A percentile compares a stretch with the other conserved stretches of the same genome.
phyloP scores from a whole-genome alignment of 768 basidiomycete species.

The Lentinula sp. region DNA sequence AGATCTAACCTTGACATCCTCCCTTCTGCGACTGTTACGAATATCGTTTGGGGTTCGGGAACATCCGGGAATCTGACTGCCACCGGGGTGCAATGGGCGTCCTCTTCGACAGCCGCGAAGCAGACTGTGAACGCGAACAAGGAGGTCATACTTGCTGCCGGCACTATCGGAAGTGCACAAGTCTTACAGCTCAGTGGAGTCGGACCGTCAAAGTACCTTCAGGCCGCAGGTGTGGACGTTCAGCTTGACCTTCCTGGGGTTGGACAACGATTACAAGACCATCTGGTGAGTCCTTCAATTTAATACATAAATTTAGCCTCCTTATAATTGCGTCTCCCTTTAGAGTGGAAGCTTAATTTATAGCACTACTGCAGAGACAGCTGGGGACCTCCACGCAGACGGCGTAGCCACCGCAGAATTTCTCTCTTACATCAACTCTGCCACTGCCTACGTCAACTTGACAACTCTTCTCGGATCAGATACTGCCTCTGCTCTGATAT shows the following conservation, averaged over 20 bases:
- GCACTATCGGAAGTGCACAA: conserved; percentile 36
- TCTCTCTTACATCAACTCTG: conserved; percentile 46
- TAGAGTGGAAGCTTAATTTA: conserved; percentile 31
- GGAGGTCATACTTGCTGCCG: conserved; percentile 45
- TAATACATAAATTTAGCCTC: not conserved
- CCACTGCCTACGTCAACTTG: conserved; percentile 44
- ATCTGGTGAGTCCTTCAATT: conserved; percentile 22
- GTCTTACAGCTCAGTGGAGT: conserved; percentile 38
- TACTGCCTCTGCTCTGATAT: conserved; percentile 21
- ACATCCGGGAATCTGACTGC: conserved; percentile 36
- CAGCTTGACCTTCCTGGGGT: conserved; percentile 35
- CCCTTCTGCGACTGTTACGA: conserved; percentile 52
- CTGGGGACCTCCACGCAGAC: conserved; percentile 14
- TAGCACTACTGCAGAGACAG: conserved; percentile 31
- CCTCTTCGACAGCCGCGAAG: conserved; percentile 18
- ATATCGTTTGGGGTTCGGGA: conserved; percentile 32
- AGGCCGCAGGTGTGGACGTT: conserved; percentile 29
- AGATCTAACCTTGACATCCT: conserved; percentile 61
- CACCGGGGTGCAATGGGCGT: conserved; percentile 44
- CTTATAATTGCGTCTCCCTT: not conserved
- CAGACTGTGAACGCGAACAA: conserved; percentile 41
- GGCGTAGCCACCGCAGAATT: conserved; percentile 15
- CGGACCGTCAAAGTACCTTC: conserved; percentile 35
- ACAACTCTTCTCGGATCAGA: conserved; percentile 30
- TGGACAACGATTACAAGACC: conserved; percentile 44